Evolutionary conservation across 345 rosid genomes (phyloP).

Genomic region (Moringa oleifera): DNA sequence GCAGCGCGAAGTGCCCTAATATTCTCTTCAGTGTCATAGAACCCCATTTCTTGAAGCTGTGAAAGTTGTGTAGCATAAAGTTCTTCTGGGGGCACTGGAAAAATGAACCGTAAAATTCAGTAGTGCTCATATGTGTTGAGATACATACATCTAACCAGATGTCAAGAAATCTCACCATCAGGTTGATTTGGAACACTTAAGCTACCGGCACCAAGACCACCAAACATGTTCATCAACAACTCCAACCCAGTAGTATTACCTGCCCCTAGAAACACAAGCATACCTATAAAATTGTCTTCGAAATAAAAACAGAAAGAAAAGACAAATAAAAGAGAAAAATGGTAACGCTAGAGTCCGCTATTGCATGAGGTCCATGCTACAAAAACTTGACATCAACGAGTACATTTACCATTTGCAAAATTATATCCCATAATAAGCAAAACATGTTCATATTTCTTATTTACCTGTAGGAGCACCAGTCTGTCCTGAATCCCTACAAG

Average conservation of each 20-base stretch:
- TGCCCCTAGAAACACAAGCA: slow-evolving; percentile 24
- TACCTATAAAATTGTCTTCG: not conserved
- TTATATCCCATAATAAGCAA: not conserved
- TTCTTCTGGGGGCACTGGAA: slow-evolving; percentile 77
- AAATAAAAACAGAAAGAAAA: not conserved
- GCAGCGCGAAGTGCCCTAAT: slow-evolving; percentile 76
- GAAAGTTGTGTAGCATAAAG: slow-evolving; percentile 79
- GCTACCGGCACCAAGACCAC: slow-evolving; percentile 76
- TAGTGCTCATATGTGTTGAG: not conserved
- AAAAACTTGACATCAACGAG: not conserved
- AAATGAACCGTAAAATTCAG: not conserved
- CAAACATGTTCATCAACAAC: slow-evolving; percentile 85
- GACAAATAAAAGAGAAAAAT: not conserved
- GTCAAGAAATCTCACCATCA: slow-evolving; percentile 42
- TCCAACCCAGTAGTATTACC: slow-evolving; percentile 49
- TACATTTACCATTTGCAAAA: not conserved
- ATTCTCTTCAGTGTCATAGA: slow-evolving; percentile 79
- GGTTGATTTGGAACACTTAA: slow-evolving; percentile 52
- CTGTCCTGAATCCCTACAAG: slow-evolving; percentile 48
- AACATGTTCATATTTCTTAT: not conserved
- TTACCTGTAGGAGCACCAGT: slow-evolving; percentile 54
- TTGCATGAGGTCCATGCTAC: not conserved
- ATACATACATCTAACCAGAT: not conserved
- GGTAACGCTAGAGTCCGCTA: not conserved
- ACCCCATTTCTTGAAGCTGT: slow-evolving; percentile 93